phyloP scores from a whole-genome alignment of 192 early-diverging fungal species.

The Umbelopsis sp. region DNA sequence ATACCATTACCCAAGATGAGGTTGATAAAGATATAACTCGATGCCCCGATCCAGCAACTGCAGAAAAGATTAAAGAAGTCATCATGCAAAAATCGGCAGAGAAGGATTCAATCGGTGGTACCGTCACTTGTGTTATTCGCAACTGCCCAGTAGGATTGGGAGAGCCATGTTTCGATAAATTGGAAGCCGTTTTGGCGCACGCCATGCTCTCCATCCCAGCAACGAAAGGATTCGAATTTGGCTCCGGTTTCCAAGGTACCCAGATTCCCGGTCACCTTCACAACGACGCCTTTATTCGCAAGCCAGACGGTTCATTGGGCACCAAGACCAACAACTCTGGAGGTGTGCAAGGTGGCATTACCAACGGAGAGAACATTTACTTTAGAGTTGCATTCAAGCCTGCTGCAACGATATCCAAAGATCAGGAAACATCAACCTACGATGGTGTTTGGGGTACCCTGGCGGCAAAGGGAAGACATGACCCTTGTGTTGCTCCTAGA shows the following conservation, averaged over 20 bases:
- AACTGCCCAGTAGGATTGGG: constrained; percentile 90
- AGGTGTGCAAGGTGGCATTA: constrained; percentile 97
- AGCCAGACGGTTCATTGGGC: constrained; percentile 65
- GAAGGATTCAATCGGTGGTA: constrained; percentile 94
- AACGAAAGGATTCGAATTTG: constrained; percentile 98
- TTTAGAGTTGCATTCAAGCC: constrained; percentile 99
- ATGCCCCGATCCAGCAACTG: constrained; percentile 80
- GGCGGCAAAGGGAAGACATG: constrained; percentile 92
- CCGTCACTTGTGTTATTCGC: constrained; percentile 94
- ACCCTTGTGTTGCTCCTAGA: constrained; percentile 95
- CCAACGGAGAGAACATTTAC: constrained; percentile 95
- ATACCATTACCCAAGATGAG: constrained; percentile 66
- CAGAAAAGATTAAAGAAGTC: constrained; percentile 81
- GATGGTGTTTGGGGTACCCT: constrained; percentile 79
- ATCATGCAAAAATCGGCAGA: constrained; percentile 80
- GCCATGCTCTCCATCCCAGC: constrained; percentile 99
- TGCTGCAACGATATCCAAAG: constrained; percentile 92
- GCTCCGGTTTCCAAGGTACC: constrained; percentile 90
- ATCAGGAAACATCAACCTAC: constrained; percentile 89
- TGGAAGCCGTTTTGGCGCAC: constrained; percentile 94
- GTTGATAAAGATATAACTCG: constrained; percentile 88
- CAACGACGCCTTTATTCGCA: constrained; percentile 88
- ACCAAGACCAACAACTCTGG: constrained; percentile 95
- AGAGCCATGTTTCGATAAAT: constrained; percentile 98
- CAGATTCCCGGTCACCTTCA: constrained; percentile 86